Evolutionary conservation across 768 basidiomycete species (phyloP), one percentile per base, ranked within the genome.

Genomic region (Agaricus blazei): DNA sequence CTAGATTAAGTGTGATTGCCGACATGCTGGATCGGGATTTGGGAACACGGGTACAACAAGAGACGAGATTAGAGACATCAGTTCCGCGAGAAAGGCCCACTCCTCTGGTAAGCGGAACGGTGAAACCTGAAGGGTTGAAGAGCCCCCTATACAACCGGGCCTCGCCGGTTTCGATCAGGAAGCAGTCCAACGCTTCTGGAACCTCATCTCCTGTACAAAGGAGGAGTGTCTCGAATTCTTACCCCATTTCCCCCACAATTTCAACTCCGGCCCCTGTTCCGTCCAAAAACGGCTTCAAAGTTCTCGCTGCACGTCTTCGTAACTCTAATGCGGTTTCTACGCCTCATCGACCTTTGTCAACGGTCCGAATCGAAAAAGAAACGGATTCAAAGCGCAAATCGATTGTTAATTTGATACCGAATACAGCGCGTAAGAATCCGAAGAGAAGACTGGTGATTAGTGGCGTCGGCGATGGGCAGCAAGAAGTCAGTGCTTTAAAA

Each of bases 371-470:
- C 11, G 26, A 15, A 24, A 34, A 44, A n/a, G 54, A 49, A 12
- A 28, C 46, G 9, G 53, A 54, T 3, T 29, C 54, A 5, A 55
- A 55, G 24, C 54, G 48, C 31, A 55, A 55, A 29, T 49, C 54
- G 3, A 29, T 55, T 23, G 54, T 52, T 1, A 49, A 40, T 12
- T 41, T 61, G 50, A 37, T 62, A 55, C 58, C 54, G 31, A 61
- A 51, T 47, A 47, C 56, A 37, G 52, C 48, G 37, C 62, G 54
- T 24, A 49, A 37, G 27, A 29, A 12, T 31, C 60, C 54, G 37
- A 72, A 71, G 62, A 60, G 67, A 49, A 68, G 65, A 50, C 58
- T 72, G 37, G 66, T 71, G 12, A 67, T 71, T 24, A 70, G 64
- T 58, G 72, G 72, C 11, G 61, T 71, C 47, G 66, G 62, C 23